These are phyloP conservation scores for Gaeumannomyces tritici DNA, from an alignment of 2,329 filamentous ascomycete genomes.

Conservation along the genomic window DNA sequence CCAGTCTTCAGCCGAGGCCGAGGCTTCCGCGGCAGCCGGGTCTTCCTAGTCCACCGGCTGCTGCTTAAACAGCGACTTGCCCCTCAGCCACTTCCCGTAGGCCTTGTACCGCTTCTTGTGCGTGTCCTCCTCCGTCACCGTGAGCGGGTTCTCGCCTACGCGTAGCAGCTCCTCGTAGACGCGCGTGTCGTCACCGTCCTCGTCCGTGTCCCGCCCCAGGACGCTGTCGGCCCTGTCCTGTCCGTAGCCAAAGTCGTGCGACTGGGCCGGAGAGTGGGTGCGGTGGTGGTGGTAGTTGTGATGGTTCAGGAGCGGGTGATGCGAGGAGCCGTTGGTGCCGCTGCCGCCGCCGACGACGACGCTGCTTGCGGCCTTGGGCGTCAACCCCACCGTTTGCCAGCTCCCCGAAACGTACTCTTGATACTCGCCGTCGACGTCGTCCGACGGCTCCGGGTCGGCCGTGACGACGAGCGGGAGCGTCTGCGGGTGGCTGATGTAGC, in stretches of 20 bases:
- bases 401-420: conserved; percentile 68
- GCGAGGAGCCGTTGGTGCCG: conserved; percentile 16
- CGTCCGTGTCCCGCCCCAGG: conserved; percentile 6
- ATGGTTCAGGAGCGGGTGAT: neutral
- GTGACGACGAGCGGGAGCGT: conserved; percentile 76
- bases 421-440: conserved; percentile 49
- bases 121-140: conserved; percentile 77
- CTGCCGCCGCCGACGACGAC: conserved; percentile 15
- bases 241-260: conserved; percentile 14
- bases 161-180: conserved; percentile 70
- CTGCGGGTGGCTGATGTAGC: conserved; percentile 83
- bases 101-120: conserved; percentile 94
- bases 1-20: conserved; percentile 6
- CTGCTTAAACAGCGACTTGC: conserved; percentile 96
- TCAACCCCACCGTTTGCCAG: conserved; percentile 50
- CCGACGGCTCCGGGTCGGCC: conserved; percentile 42
- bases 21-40: neutral
- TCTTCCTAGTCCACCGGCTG: conserved; percentile 50
- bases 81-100: conserved; percentile 87
- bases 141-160: conserved; percentile 73
- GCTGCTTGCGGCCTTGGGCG: conserved; percentile 10
- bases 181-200: conserved; percentile 55
- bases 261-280: neutral
- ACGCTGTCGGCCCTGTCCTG: neutral
- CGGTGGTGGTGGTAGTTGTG: neutral